Evolutionary conservation across 352 stramenopile genomes (phyloP).

Genomic region (Salisapilia sapeloensis): DNA sequence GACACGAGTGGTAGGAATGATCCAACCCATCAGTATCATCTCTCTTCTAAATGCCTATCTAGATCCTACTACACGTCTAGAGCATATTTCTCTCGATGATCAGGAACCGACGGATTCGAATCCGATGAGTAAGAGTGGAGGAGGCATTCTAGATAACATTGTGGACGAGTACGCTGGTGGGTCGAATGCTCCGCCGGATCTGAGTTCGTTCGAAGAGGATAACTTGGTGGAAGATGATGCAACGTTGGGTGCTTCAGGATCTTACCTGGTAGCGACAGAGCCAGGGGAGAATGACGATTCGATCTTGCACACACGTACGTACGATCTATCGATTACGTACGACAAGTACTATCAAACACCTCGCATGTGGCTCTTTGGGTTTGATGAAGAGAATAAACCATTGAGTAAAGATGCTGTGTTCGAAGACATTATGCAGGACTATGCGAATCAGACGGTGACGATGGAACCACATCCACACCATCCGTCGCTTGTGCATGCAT

Average conservation of each 20-base stretch:
- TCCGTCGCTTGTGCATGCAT: slow-evolving; percentile 73
- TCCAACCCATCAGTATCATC: slow-evolving; percentile 33
- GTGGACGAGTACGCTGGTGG: slow-evolving; percentile 37
- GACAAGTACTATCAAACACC: slow-evolving; percentile 99
- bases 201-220: slow-evolving; percentile 56
- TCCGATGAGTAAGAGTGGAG: slow-evolving; percentile 1
- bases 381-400: slow-evolving; percentile 80
- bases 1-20: slow-evolving; percentile 11
- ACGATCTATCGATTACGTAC: slow-evolving; percentile 98
- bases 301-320: slow-evolving; percentile 91
- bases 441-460: slow-evolving; percentile 98
- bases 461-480: slow-evolving; percentile 96
- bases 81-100: slow-evolving; percentile 35
- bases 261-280: slow-evolving; percentile 49
- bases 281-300: slow-evolving; percentile 75
- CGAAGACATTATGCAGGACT: slow-evolving; percentile 98
- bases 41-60: slow-evolving; percentile 16
- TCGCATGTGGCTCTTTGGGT: slow-evolving; percentile 96
- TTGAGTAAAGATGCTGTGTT: slow-evolving; percentile 91
- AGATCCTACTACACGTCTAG: slow-evolving; percentile 15
- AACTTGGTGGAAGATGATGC: slow-evolving; percentile 62
- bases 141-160: slow-evolving; percentile 38
- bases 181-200: slow-evolving; percentile 15
- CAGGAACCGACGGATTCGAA: slow-evolving; percentile 2
- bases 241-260: slow-evolving; percentile 8